Conservation (phyloP, 2,329 filamentous ascomycete genomes). For the Neonectria faginata region DNA sequence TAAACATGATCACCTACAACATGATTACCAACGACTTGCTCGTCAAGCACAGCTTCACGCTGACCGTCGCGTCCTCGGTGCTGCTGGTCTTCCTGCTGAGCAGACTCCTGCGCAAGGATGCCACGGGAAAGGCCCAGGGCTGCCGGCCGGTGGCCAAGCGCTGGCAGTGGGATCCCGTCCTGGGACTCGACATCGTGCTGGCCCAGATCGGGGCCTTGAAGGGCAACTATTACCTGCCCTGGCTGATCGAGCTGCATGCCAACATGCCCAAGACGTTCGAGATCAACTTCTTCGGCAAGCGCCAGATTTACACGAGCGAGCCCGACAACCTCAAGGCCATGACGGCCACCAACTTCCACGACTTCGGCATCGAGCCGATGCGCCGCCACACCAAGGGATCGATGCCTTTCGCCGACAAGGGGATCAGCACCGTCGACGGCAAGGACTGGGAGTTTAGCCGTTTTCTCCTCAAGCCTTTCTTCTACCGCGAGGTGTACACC, state of each 20-base stretch:
- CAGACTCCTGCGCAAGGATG: conserved; percentile 16
- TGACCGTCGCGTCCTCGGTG: conserved; percentile 11
- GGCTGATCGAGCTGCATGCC: conserved; percentile 35
- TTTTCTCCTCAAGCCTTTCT: conserved; percentile 37
- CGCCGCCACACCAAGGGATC: conserved; percentile 33
- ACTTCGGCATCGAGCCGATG: conserved; percentile 38
- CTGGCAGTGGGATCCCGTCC: conserved; percentile 33
- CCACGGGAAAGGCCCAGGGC: conserved; percentile 15
- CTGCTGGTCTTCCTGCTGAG: conserved; percentile 17
- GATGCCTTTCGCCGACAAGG: conserved; percentile 36
- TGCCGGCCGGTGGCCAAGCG: conserved; percentile 24
- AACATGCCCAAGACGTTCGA: conserved; percentile 38
- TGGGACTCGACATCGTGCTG: conserved; percentile 36
- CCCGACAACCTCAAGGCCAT: conserved; percentile 39
- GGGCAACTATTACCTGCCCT: conserved; percentile 35
- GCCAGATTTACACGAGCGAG: conserved; percentile 38
- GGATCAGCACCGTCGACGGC: conserved; percentile 34
- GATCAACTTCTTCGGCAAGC: conserved; percentile 37
- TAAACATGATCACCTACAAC: conserved; percentile 4
- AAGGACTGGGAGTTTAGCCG: conserved; percentile 39
- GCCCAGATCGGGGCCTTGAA: conserved; percentile 35
- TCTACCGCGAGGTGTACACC: conserved; percentile 37
- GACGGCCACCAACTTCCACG: conserved; percentile 38
- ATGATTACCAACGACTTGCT: conserved; percentile 1
- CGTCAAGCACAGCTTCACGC: conserved; percentile 10